phyloP scores from a whole-genome alignment of 176 grass and related monocot genomes.

The Panicum miliaceum region DNA sequence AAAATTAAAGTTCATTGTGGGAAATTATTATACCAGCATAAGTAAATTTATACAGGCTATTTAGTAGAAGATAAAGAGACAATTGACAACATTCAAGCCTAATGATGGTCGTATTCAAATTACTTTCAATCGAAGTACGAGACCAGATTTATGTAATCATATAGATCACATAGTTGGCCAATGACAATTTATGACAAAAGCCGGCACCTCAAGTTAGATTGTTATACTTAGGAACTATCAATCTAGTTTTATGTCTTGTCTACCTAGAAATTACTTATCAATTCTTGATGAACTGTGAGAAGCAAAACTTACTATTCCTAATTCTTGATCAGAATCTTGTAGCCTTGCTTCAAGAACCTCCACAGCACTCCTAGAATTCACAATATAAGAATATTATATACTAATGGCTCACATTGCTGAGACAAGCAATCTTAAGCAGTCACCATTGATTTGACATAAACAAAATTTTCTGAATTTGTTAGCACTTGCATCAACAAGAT shows the following conservation, averaged over 20 bases:
- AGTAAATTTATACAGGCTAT: constrained; percentile 19
- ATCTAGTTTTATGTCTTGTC: background rate
- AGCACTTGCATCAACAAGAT: background rate
- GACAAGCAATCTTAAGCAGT: background rate
- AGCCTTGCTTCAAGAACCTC: constrained; percentile 82
- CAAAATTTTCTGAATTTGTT: background rate
- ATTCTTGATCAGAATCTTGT: constrained; percentile 52
- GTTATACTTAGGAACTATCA: background rate
- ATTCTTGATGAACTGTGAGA: background rate
- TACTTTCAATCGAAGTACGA: background rate
- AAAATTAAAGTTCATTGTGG: constrained; percentile 8
- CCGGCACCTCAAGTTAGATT: background rate
- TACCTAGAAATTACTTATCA: constrained; percentile 12
- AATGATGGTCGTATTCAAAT: background rate
- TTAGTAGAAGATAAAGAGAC: background rate
- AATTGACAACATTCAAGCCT: background rate
- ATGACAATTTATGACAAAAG: background rate
- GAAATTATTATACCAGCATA: background rate
- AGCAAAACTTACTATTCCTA: constrained; percentile 61
- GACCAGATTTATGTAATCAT: background rate
- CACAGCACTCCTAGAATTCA: constrained; percentile 76
- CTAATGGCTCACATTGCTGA: background rate
- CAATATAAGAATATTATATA: constrained; percentile 13
- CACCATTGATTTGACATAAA: background rate
- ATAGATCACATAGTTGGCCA: constrained; percentile 9